phyloP scores from a whole-genome alignment of 2,329 filamentous ascomycete genomes.

The Aphanocladium album region DNA sequence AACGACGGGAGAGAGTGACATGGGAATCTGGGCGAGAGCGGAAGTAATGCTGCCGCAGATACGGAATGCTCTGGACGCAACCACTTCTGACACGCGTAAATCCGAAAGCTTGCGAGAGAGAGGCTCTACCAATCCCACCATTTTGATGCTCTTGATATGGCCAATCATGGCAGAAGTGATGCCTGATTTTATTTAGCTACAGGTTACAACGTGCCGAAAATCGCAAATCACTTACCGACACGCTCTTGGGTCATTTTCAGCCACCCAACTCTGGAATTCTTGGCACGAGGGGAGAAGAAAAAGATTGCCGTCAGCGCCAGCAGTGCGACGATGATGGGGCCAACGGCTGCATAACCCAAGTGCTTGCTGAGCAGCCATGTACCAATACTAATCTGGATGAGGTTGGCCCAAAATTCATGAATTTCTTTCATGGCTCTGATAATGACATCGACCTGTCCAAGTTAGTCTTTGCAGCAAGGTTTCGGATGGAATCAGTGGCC shows the following conservation, averaged over 20 bases:
- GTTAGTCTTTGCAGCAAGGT: neutral
- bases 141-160: conserved; percentile 38
- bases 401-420: conserved; percentile 33
- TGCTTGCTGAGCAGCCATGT: conserved; percentile 29
- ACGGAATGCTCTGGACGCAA: conserved; percentile 30
- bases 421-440: conserved; percentile 29
- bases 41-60: conserved; percentile 30
- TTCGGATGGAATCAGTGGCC: too few species aligned
- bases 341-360: conserved; percentile 29
- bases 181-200: conserved; percentile 14
- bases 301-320: conserved; percentile 24
- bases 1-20: conserved; percentile 30
- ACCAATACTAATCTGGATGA: conserved; percentile 29
- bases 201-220: rapidly evolving
- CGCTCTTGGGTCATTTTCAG: conserved; percentile 22
- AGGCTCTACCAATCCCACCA: conserved; percentile 32
- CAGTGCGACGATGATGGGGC: conserved; percentile 28
- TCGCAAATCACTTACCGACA: conserved; percentile 19
- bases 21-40: conserved; percentile 29
- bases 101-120: conserved; percentile 24
- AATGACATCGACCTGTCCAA: conserved; percentile 31
- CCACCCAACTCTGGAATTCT: conserved; percentile 25
- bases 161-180: conserved; percentile 31
- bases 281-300: conserved; percentile 23
- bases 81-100: conserved; percentile 32